Conservation (phyloP, 2,329 filamentous ascomycete genomes). For the Penicillium sclerotiorum region DNA sequence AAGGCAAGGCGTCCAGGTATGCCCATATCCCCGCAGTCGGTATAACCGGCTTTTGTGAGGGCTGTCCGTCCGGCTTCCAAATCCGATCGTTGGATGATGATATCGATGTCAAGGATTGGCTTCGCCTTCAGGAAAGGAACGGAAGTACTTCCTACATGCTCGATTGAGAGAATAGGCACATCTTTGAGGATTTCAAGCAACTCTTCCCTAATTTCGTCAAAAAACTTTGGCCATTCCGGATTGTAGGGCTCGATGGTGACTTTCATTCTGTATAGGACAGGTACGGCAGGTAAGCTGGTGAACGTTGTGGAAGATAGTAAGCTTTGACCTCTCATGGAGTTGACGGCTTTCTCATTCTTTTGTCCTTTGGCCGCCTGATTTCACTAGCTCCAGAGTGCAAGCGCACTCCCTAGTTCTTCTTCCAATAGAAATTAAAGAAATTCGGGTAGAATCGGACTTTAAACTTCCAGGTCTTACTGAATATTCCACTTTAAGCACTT, state of each 20-base stretch:
- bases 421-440: too few relatives aligned
- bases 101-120: slow-evolving; percentile 13
- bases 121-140: slow-evolving; percentile 7
- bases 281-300: too few relatives aligned
- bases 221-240: slow-evolving; percentile 3
- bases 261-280: too few relatives aligned
- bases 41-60: neutral
- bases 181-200: slow-evolving; percentile 1
- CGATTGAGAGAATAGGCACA: slow-evolving; percentile 6
- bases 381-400: too few relatives aligned
- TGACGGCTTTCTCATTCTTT: too few relatives aligned
- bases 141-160: slow-evolving; percentile 12
- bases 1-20: slow-evolving; percentile 3
- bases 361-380: too few relatives aligned
- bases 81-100: slow-evolving; percentile 3
- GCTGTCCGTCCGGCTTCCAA: neutral
- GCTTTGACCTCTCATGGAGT: too few relatives aligned
- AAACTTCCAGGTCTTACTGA: too few relatives aligned
- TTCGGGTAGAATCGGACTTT: too few relatives aligned
- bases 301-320: too few relatives aligned
- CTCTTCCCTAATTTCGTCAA: neutral
- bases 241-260: neutral
- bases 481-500: too few relatives aligned
- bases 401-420: too few relatives aligned
- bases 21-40: slow-evolving; percentile 3